Evolutionary conservation across 1,139 yeast species (phyloP), one percentile per base, ranked within the genome.

Genomic region (Maudiozyma humilis): DNA sequence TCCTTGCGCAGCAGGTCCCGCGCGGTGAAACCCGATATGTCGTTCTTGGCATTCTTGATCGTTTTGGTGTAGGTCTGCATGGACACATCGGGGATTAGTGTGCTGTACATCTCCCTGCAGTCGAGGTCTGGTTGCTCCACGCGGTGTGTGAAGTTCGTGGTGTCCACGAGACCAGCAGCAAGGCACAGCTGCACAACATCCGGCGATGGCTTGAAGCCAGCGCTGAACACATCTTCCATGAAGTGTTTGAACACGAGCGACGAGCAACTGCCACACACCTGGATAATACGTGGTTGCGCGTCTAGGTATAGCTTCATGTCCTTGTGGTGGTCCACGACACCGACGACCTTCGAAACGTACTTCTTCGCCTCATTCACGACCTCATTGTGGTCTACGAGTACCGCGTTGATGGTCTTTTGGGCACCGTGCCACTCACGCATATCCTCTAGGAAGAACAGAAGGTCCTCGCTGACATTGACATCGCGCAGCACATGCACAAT

Each of bases 321-420:
- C 5, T 71, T 83, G 60, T 89, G 98, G 58, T 89, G 98, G 57
- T 89, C 98, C 30, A 91, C 74, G 12, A 91, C 76, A 0, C 80
- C 81, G 0, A 64, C 65, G 0, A 87, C 79, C 1, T 62, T 52
- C 31, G 58, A 57, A 18, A 69, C 53, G 34, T 64, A 47, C 44
- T 59, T 32, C 45, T 54, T 45, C 41, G 69, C 52, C 48, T 68
- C 67, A 0, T 84, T 82, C 45, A 83, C 84, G 13, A 82, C 68
- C 36, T 72, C 70, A 57, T 93, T 88, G 63, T 88, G 96, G 59
- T 89, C 98, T 3, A 89, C 95, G 42, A 89, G 67, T 3, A 78
- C 68, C 16, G 84, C 64, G 13, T 73, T 68, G 2, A 73, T 50
- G 7, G 46, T 14, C 44, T 47, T 45, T 61, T 49, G 17, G 27